Evolutionary conservation across 495 filamentous ascomycete genomes (phyloP).

Genomic region (Aspergillus incahuasiensis): DNA sequence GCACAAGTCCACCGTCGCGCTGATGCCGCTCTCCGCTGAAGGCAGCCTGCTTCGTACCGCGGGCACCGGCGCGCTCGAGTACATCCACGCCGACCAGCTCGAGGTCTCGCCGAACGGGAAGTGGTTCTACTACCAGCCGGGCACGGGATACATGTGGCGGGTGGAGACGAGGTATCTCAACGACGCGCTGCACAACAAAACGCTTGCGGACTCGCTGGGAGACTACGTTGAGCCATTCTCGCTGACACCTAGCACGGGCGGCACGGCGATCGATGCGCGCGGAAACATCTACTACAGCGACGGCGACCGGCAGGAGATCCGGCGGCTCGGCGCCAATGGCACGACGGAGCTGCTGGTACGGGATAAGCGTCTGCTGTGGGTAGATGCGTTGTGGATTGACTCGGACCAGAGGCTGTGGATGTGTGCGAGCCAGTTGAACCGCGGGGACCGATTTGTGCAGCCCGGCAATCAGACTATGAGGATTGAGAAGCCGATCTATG

Average conservation of each 20-base stretch:
- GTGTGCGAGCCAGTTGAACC: conserved; percentile 24
- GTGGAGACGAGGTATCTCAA: conserved; percentile 20
- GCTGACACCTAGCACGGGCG: conserved; percentile 25
- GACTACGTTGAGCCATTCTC: conserved; percentile 22
- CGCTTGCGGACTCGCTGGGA: neutral
- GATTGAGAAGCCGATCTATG: too few relatives aligned
- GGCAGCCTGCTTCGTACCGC: conserved; percentile 6
- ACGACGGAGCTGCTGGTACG: conserved; percentile 20
- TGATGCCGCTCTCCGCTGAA: conserved; percentile 20
- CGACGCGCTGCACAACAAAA: conserved; percentile 1
- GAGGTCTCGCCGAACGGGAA: conserved; percentile 28
- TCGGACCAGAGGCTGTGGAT: conserved; percentile 24
- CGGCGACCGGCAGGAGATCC: conserved; percentile 22
- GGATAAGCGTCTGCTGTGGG: conserved; percentile 26
- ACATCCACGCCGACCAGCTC: conserved; percentile 24
- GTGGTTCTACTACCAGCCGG: conserved; percentile 27
- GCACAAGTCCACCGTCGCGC: neutral
- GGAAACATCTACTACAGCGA: conserved; percentile 27
- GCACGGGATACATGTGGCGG: conserved; percentile 22
- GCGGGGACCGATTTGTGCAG: neutral
- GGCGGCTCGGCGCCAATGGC: conserved; percentile 16
- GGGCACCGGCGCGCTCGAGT: conserved; percentile 15
- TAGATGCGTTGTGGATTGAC: conserved; percentile 29
- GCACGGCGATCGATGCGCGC: conserved; percentile 27
- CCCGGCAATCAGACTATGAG: too few relatives aligned